Base-by-base conservation (phyloP, 2,329 filamentous ascomycete genomes). In the Colletotrichum eleusines region DNA sequence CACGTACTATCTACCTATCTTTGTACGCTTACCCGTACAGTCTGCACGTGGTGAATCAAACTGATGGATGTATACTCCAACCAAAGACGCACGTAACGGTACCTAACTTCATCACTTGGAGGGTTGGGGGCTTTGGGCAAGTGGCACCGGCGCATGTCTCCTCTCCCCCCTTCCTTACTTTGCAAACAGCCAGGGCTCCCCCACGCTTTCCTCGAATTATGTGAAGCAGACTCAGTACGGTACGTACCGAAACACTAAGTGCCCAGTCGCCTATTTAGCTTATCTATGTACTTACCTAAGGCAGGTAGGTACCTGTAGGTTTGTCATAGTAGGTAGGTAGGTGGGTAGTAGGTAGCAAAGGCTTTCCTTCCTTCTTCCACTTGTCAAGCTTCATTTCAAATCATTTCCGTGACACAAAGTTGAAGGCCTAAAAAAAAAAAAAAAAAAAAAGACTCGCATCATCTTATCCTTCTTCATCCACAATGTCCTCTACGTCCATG, bases 341-440 rank as follows among this genome's bases (percentile, higher is more conserved):
- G n/a, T n/a, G n/a, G n/a, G 23, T 14, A 2, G n/a, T 26, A 16
- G 6, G 16, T 8, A 51, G 5, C 8, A 26, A 50, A 51, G 48
- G 14, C 26, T 60, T 60, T 54, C 40, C 54, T 31, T 55, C 33
- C 26, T 48, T 57, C 68, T 57, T 68, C 64, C 68, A 63, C 57
- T 63, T 40, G 63, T 71, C 64, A 71, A 63, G 68, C 68, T 71
- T 68, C 68, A 58, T 42, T 26, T 58, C 68, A 53, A n/a, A 53
- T 68, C 64, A 68, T 68, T 67, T 71, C 58, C 68, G 28, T 63
- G 58, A 63, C 64, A 68, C 44, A 16, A 44, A 51, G 8, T 33
- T 64, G 46, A 65, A 69, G 66, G 60, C 61, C 54, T 60, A 69
- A 60, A 20, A 2, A 6, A 7, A 33, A 33, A 33, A 33, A 33